Evolutionary conservation across 306 rosid species (phyloP).

Genomic region (Hippophae rhamnoides): DNA sequence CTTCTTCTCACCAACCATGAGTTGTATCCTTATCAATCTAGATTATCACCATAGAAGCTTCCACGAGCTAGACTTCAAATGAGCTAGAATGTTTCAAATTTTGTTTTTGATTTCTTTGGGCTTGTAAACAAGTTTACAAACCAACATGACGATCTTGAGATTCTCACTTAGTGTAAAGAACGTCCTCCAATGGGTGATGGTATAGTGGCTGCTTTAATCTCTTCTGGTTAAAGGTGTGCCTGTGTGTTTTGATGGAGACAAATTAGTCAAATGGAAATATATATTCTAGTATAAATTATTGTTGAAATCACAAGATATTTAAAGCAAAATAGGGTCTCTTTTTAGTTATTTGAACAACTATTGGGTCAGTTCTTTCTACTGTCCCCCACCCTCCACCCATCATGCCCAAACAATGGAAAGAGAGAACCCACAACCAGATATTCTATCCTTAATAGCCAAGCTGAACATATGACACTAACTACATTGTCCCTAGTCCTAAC

Average conservation of each 20-base stretch:
- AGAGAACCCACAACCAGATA: not conserved
- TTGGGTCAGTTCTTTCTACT: not conserved
- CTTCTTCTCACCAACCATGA: too few species aligned
- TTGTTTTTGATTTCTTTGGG: too few species aligned
- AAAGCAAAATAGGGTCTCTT: conserved; percentile 4
- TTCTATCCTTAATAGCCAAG: conserved; percentile 1
- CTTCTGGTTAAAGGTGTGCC: conserved; percentile 98
- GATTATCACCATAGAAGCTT: too few species aligned
- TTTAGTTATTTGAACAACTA: conserved; percentile 2
- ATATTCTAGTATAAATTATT: conserved; percentile 8
- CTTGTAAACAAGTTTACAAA: too few species aligned
- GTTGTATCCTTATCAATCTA: too few species aligned
- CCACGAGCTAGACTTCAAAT: too few species aligned
- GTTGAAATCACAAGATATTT: not conserved
- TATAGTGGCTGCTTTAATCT: conserved; percentile 93
- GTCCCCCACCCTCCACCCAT: not conserved
- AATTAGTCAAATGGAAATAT: not conserved
- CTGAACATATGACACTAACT: conserved; percentile 2
- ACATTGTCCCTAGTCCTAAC: conserved; percentile 4
- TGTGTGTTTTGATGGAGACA: conserved; percentile 27
- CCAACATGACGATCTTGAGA: too few species aligned
- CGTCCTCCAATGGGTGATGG: conserved; percentile 99
- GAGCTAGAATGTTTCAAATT: too few species aligned
- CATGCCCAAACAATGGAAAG: not conserved
- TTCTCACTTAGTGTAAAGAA: conserved; percentile 89